These are phyloP conservation scores for Cryptococcus deneoformans DNA, from an alignment of 1,284 basidiomycete species.

Conservation along the genomic window DNA sequence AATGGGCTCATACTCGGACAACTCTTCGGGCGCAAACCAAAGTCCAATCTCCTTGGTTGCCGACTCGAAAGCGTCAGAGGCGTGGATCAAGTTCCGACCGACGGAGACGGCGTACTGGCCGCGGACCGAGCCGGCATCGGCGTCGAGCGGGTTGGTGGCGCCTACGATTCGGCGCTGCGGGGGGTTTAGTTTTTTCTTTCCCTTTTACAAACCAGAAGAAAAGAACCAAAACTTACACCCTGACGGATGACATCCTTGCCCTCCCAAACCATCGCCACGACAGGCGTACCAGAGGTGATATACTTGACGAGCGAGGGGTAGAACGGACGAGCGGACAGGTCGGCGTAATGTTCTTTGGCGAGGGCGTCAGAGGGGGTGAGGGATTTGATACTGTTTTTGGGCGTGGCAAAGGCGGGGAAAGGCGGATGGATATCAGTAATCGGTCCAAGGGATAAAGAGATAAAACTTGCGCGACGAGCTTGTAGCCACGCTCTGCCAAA, in stretches of 20 bases:
- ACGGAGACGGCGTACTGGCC: slow-evolving; percentile 47
- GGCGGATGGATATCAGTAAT: too few relatives aligned
- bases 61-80: slow-evolving; percentile 52
- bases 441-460: neutral
- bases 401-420: too few relatives aligned
- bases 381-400: slow-evolving; percentile 36
- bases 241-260: slow-evolving; percentile 47
- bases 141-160: slow-evolving; percentile 45
- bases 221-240: slow-evolving; percentile 27
- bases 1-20: slow-evolving; percentile 49
- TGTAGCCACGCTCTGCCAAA: slow-evolving; percentile 40
- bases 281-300: slow-evolving; percentile 47
- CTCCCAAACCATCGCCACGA: slow-evolving; percentile 48
- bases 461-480: slow-evolving; percentile 44
- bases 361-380: slow-evolving; percentile 41
- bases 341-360: slow-evolving; percentile 46
- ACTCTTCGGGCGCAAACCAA: slow-evolving; percentile 51
- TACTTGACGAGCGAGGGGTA: slow-evolving; percentile 45
- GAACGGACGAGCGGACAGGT: slow-evolving; percentile 43
- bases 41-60: slow-evolving; percentile 54
- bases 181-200: neutral
- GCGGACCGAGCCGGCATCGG: slow-evolving; percentile 41
- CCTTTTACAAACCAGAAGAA: neutral
- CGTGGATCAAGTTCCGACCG: slow-evolving; percentile 52
- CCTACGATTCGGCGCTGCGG: slow-evolving; percentile 42